Evolutionary conservation across 1,284 basidiomycete genomes (phyloP), one percentile per base, ranked within the genome.

Genomic region (Irpex sp.): DNA sequence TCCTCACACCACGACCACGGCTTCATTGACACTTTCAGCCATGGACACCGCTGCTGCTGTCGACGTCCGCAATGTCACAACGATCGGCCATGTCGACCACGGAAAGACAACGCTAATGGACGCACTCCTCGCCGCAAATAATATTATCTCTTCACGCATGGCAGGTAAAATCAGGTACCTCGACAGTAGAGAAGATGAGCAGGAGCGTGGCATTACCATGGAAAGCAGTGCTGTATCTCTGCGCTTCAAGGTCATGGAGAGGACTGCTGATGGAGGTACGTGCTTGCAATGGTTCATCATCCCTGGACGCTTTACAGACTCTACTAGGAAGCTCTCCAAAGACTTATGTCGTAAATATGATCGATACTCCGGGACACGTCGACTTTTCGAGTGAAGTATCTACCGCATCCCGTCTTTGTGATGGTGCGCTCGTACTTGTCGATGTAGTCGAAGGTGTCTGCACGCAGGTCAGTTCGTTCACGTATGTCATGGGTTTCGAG

Each of bases 361-460:
- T 99, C 70, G 97, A 99, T 76, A 99, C 97, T 0, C 97, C 97
- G 2, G 97, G 97, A 2, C 97, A 99, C 78, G 96, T 99, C 51
- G 97, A 99, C 77, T 99, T 99, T 70, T 97, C 96, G 0, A 94
- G 89, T 63, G 97, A 99, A 74, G 97, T 99, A 0, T 98, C 96
- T 0, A 94, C 94, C 1, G 96, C 97, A 8, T 93, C 94, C 7
- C 83, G 97, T 55, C 76, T 99, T 34, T 98, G 96, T 71, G 97
- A 99, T 74, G 97, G 97, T 26, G 95, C 96, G 4, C 82, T 99
- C 5, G 92, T 99, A 36, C 82, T 99, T n/a, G 94, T 99, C 2
- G 97, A 99, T 75, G 96, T 94, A 0, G 95, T 98, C 4, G 97
- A 99, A 79, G 97, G 97, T 17, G 97, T 99, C 6, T 98, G 96